These are phyloP conservation scores for Suillus alpinus DNA, from an alignment of 768 basidiomycete species.

Conservation along the genomic window DNA sequence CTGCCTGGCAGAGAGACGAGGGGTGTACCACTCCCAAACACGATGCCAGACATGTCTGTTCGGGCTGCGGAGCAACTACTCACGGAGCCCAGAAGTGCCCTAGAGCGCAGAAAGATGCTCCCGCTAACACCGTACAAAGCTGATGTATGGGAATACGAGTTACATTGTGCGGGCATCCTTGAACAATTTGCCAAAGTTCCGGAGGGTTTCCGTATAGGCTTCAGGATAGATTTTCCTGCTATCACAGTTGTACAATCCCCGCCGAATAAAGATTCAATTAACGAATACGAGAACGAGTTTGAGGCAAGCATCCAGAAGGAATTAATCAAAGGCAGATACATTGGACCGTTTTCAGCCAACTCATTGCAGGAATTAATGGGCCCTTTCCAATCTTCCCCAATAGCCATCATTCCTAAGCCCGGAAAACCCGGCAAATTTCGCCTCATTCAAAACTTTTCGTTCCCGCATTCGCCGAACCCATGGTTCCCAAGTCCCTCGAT, in stretches of 20 bases:
- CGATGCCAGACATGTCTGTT: constrained; percentile 34
- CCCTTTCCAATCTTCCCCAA: constrained; percentile 17
- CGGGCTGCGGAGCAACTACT: constrained; percentile 33
- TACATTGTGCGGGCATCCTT: not conserved
- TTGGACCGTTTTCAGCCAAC: constrained; percentile 9
- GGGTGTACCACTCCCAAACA: constrained; percentile 26
- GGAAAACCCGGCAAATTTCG: constrained; percentile 32
- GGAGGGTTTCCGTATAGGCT: not conserved
- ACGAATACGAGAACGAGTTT: not conserved
- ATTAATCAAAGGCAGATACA: constrained; percentile 7
- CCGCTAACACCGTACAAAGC: constrained; percentile 4
- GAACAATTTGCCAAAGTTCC: not conserved
- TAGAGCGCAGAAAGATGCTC: not conserved
- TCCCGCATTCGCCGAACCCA: constrained; percentile 11
- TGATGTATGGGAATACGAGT: constrained; percentile 5
- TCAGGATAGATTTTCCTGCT: constrained; percentile 11
- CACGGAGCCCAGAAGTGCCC: constrained; percentile 28
- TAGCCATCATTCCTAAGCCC: constrained; percentile 33
- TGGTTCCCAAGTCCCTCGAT: constrained; percentile 21
- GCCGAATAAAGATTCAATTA: constrained; percentile 10
- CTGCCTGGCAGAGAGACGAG: constrained; percentile 28
- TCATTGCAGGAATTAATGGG: constrained; percentile 17
- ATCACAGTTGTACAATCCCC: constrained; percentile 3
- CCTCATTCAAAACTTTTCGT: constrained; percentile 38
- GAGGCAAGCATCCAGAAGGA: constrained; percentile 1